Evolutionary conservation across 140 eudicot species (phyloP), one percentile per base, ranked within the genome.

Genomic region (Flaveria floridana): DNA sequence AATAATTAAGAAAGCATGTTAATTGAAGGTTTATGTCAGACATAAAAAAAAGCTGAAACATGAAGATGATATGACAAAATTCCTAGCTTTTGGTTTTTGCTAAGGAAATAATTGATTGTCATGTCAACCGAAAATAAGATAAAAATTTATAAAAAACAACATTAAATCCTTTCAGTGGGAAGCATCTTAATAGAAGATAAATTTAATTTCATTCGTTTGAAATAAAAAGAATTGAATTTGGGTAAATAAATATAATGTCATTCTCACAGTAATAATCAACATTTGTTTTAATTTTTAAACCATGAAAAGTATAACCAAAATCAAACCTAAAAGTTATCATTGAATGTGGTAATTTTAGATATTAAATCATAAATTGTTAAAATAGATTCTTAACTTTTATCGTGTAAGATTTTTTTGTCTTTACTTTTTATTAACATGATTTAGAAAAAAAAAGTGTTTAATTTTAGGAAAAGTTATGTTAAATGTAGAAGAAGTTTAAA

Each of bases 41-140:
- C 15, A 10, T 50, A 53, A 39, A 65, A 62, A 55, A 66, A n/a
- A 79, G 64, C 53, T 55, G 53, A 64, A 78, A 73, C 55, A 52
- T 56, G 71, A 66, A 68, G 70, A 44, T 71, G 79, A 73, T 48
- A 66, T 73, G 75, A 73, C 75, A 55, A 18, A 65, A 67, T 79
- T 79, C 71, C 50, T n/a, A n/a, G n/a, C n/a, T 67, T 66, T 57
- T 66, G 39, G 65, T 42, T 56, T 73, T 73, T 50, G 42, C 13
- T 9, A 58, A 16, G 20, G 28, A 3, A 73, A 80, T 74, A 26
- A 66, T 80, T 66, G 79, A 56, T 67, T 70, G 76, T 74, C 79
- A 56, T 79, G 62, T 74, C 83, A 67, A 67, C 16, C 57, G 20
- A 79, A 64, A 41, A 65, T 79, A 66, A 23, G 19, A 46, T 39